Percentiles rank a stretch among this genome's conserved stretches.
Evolutionary conservation across 2,329 filamentous ascomycete genomes (phyloP).

Genomic region (Claviceps pazoutovae): DNA sequence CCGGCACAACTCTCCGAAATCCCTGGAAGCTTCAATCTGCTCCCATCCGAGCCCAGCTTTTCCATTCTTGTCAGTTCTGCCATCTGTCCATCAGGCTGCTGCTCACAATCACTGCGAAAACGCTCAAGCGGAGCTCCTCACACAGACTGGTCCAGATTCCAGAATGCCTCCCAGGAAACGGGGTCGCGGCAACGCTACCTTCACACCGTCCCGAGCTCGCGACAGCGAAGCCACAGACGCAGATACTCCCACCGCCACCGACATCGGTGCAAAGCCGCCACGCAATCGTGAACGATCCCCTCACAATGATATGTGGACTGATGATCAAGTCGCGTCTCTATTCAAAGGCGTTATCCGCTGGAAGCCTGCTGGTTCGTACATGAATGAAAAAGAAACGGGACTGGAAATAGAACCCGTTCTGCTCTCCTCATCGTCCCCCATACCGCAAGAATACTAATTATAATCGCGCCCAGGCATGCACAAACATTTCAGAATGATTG

Average conservation of each 20-base stretch:
- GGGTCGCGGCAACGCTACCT: conserved; percentile 38
- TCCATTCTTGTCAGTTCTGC: neutral
- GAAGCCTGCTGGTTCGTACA: conserved; percentile 76
- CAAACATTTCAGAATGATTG: conserved; percentile 85
- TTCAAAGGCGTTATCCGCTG: conserved; percentile 87
- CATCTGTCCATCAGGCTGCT: neutral
- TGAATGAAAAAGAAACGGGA: neutral
- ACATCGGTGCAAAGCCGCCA: conserved; percentile 24
- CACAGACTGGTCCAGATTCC: neutral
- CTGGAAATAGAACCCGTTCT: neutral
- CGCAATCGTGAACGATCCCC: conserved; percentile 11
- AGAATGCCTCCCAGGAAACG: conserved; percentile 60
- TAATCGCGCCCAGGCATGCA: conserved; percentile 52
- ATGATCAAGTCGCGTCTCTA: conserved; percentile 84
- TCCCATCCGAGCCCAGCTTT: neutral
- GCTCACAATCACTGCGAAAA: neutral
- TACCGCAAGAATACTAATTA: neutral
- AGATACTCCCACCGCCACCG: conserved; percentile 40
- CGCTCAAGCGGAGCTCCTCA: neutral
- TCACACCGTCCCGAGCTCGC: conserved; percentile 38
- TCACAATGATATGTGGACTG: conserved; percentile 69
- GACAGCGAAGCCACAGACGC: conserved; percentile 49
- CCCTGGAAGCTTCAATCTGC: neutral
- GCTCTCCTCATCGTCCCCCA: neutral
- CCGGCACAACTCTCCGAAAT: neutral